Evolutionary conservation across 495 filamentous ascomycete species (phyloP).

Genomic region (Hyaloscypha variabilis): DNA sequence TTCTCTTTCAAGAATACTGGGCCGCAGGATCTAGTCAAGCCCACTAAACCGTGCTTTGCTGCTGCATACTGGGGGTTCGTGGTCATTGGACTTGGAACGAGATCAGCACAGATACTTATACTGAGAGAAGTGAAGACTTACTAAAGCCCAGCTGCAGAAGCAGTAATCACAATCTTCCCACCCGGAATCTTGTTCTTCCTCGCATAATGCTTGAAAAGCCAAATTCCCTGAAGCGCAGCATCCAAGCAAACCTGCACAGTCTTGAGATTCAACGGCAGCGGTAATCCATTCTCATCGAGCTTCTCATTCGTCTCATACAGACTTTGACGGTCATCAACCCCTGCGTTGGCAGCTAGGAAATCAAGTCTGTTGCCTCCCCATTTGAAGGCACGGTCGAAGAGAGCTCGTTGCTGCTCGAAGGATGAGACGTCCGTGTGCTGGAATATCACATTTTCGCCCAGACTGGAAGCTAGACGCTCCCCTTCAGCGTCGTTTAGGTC

Average conservation of each 20-base stretch:
- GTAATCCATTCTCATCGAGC: background rate
- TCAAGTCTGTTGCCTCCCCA: constrained; percentile 38
- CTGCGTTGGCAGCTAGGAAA: constrained; percentile 49
- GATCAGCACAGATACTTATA: background rate
- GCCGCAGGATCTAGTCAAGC: background rate
- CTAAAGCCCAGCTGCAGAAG: constrained; percentile 31
- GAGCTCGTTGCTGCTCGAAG: constrained; percentile 40
- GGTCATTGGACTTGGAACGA: background rate
- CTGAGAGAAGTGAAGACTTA: background rate
- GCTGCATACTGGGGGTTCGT: constrained; percentile 3
- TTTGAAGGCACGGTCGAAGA: constrained; percentile 43
- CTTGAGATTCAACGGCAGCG: background rate
- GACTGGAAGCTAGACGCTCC: constrained; percentile 6
- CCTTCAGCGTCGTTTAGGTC: constrained; percentile 36
- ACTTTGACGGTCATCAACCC: constrained; percentile 18
- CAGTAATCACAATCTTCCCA: constrained; percentile 35
- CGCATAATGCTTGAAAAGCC: constrained; percentile 47
- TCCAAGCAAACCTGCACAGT: background rate
- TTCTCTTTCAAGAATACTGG: constrained; percentile 25
- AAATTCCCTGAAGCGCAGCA: constrained; percentile 42
- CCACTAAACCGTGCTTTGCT: background rate
- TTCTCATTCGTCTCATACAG: constrained; percentile 12
- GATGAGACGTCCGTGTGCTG: constrained; percentile 38
- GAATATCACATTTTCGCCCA: constrained; percentile 33
- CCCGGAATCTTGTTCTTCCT: constrained; percentile 24